phyloP scores from a whole-genome alignment of 805 yeast genomes.

The Monosporozyma aerobia region DNA sequence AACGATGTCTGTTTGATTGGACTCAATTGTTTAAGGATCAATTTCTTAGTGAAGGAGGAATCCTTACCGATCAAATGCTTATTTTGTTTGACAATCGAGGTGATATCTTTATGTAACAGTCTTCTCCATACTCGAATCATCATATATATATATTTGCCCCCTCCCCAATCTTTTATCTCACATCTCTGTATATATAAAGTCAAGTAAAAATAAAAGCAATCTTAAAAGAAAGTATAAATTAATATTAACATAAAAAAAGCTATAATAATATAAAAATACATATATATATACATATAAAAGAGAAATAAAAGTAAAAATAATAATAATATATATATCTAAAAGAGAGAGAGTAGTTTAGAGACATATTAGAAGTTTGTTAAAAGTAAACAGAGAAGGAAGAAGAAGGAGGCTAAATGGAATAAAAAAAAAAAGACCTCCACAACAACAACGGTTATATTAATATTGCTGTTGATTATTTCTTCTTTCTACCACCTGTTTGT shows the following conservation, averaged over 20 bases:
- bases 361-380: neutral
- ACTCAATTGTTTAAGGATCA: slow-evolving; percentile 22
- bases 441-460: neutral
- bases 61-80: slow-evolving; percentile 21
- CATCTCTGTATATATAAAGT: too few relatives aligned
- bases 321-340: neutral
- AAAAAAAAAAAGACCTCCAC: neutral
- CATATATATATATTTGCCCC: neutral
- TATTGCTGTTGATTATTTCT: slow-evolving; percentile 12
- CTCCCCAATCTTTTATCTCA: neutral
- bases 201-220: too few relatives aligned
- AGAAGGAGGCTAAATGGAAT: neutral
- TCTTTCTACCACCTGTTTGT: slow-evolving; percentile 30
- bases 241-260: neutral
- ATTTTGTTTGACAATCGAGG: neutral
- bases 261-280: neutral
- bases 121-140: neutral
- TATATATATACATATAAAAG: neutral
- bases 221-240: neutral
- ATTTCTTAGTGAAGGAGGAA: slow-evolving; percentile 22
- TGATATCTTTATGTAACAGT: neutral
- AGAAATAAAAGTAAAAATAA: neutral
- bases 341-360: neutral
- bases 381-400: neutral
- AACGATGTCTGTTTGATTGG: slow-evolving; percentile 13